These are phyloP conservation scores for Parascedosporium putredinis DNA, from an alignment of 2,329 filamentous ascomycete genomes.

Conservation along the genomic window DNA sequence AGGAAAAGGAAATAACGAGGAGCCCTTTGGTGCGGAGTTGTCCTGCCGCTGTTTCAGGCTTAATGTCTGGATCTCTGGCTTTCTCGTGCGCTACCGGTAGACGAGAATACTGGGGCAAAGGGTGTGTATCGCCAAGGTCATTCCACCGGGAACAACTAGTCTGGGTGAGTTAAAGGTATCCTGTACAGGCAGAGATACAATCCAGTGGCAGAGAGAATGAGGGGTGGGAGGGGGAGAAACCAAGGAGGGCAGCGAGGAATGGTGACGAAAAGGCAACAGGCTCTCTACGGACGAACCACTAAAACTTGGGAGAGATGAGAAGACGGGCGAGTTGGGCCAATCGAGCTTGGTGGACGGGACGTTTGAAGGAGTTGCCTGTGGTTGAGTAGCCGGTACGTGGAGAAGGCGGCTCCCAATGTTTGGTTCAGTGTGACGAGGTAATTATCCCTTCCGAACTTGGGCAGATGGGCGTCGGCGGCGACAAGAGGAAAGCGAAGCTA, in stretches of 20 bases:
- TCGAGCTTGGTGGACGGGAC: not conserved
- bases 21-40: not conserved
- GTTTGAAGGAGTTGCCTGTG: not conserved
- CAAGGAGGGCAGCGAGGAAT: too few species aligned
- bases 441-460: not conserved
- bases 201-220: too few species aligned
- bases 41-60: not conserved
- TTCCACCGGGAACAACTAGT: too few species aligned
- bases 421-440: not conserved
- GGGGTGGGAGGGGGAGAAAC: too few species aligned
- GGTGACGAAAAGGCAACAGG: not conserved
- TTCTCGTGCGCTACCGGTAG: not conserved
- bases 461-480: not conserved
- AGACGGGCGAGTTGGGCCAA: too few species aligned
- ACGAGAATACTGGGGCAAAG: not conserved
- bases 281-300: too few species aligned
- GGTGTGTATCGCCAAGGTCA: not conserved
- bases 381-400: not conserved
- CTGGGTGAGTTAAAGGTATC: not conserved
- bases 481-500: not conserved
- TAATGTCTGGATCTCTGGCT: not conserved
- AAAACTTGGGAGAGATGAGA: too few species aligned
- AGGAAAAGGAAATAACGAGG: not conserved
- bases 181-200: not conserved
- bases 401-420: not conserved